Percentiles rank a stretch among this genome's conserved stretches.
Conservation (phyloP, 176 grass and related monocot genomes). For the Elaeis guineensis region DNA sequence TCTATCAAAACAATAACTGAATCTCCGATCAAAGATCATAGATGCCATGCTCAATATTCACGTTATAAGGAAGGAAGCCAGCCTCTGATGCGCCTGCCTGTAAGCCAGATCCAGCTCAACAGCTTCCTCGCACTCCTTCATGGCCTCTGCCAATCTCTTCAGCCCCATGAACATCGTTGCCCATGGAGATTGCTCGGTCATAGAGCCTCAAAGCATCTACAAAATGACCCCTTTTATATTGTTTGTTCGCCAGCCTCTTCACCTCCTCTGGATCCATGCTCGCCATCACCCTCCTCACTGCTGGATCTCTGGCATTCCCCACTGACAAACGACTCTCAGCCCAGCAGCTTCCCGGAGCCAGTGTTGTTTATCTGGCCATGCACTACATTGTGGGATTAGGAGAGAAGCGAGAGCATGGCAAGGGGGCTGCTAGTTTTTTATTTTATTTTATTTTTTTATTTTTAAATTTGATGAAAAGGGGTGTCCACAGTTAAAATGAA, state of each 20-base stretch:
- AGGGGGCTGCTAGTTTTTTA: too few relatives aligned
- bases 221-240: constrained; percentile 65
- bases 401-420: too few relatives aligned
- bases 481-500: too few relatives aligned
- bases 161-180: constrained; percentile 75
- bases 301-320: constrained; percentile 32
- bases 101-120: constrained; percentile 68
- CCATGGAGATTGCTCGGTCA: constrained; percentile 52
- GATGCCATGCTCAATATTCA: too few relatives aligned
- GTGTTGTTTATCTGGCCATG: constrained; percentile 19
- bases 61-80: constrained; percentile 74
- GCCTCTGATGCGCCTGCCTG: constrained; percentile 61
- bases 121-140: constrained; percentile 86
- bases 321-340: background rate
- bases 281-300: constrained; percentile 39
- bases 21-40: too few relatives aligned
- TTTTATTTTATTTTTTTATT: too few relatives aligned
- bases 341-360: background rate
- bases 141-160: constrained; percentile 52
- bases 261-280: constrained; percentile 78
- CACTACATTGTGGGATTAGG: constrained; percentile 18
- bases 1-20: background rate
- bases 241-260: constrained; percentile 71
- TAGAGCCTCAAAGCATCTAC: constrained; percentile 70
- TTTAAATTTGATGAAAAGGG: too few relatives aligned